These are phyloP conservation scores for Blastocystis sp. DNA, from an alignment of 352 stramenopile species.

Conservation along the genomic window DNA sequence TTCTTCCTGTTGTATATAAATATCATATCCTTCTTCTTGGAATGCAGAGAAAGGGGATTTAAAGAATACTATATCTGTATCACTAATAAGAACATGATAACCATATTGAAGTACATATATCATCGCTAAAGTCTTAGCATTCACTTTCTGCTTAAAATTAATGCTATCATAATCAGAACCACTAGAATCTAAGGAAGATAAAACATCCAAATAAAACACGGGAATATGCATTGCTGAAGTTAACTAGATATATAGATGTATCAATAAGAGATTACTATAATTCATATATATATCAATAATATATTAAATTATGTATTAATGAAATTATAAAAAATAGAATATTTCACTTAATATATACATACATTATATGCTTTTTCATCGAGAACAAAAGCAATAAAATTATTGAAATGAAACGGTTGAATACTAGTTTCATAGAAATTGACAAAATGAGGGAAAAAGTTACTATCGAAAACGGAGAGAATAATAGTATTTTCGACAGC, in stretches of 20 bases:
- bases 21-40: background rate
- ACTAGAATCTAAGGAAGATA: too few species aligned
- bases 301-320: too few species aligned
- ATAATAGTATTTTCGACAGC: slow-evolving; percentile 27
- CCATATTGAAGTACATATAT: slow-evolving; percentile 16
- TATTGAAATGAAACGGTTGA: slow-evolving; percentile 22
- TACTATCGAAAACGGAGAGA: slow-evolving; percentile 34
- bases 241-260: too few species aligned
- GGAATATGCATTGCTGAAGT: too few species aligned
- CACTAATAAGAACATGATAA: slow-evolving; percentile 24
- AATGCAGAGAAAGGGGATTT: slow-evolving; percentile 29
- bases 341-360: too few species aligned
- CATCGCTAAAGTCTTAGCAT: slow-evolving; percentile 32
- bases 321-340: too few species aligned
- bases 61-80: slow-evolving; percentile 28
- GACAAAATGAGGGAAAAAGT: slow-evolving; percentile 24
- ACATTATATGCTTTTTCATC: slow-evolving; percentile 22
- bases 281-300: too few species aligned
- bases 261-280: too few species aligned
- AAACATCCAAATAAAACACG: too few species aligned
- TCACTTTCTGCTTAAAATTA: slow-evolving; percentile 23
- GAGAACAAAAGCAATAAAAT: slow-evolving; percentile 35
- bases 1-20: slow-evolving; percentile 34
- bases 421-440: slow-evolving; percentile 30
- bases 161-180: slow-evolving; percentile 11